Evolutionary conservation across 371 early-diverging fungal genomes (phyloP).

Genomic region (Syncephalastrum monosporum): DNA sequence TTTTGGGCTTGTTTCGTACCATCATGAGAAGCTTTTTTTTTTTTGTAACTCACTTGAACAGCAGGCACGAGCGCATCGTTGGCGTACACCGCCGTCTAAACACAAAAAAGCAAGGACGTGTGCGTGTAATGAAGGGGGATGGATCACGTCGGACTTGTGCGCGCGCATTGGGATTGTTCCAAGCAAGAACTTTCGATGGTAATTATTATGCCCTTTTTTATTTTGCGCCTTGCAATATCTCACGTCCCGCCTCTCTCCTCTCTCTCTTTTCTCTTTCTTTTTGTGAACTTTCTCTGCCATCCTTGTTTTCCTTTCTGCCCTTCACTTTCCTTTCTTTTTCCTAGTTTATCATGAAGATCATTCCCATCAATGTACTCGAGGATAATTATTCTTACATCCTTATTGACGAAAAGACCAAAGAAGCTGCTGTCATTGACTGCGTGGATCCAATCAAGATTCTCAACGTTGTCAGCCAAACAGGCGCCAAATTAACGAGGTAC

Average conservation of each 20-base stretch:
- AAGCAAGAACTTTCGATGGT: slow-evolving; percentile 4
- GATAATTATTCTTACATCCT: slow-evolving; percentile 71
- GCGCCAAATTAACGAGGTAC: slow-evolving; percentile 53
- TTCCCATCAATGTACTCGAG: slow-evolving; percentile 19
- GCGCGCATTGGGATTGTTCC: slow-evolving; percentile 3
- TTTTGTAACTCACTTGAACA: too few relatives aligned
- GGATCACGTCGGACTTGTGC: slow-evolving; percentile 3
- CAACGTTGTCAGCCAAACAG: slow-evolving; percentile 18
- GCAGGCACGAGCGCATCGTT: too few relatives aligned
- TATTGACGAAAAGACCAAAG: slow-evolving; percentile 64
- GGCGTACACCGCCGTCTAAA: too few relatives aligned
- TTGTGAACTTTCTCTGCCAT: not conserved
- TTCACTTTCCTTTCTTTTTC: not conserved
- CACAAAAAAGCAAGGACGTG: too few relatives aligned
- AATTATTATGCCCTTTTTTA: slow-evolving; percentile 8
- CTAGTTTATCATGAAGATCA: slow-evolving; percentile 19
- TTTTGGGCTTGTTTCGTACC: too few relatives aligned
- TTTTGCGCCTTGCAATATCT: slow-evolving; percentile 1
- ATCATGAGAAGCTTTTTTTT: too few relatives aligned
- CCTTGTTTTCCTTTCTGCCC: not conserved
- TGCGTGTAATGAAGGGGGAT: too few relatives aligned
- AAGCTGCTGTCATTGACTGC: slow-evolving; percentile 59
- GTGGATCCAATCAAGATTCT: slow-evolving; percentile 57
- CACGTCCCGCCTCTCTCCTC: slow-evolving; percentile 6
- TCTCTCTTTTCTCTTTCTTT: slow-evolving; percentile 12